These are phyloP conservation scores for Backusella morwellensis DNA, from an alignment of 192 early-diverging fungal species.

Conservation along the genomic window DNA sequence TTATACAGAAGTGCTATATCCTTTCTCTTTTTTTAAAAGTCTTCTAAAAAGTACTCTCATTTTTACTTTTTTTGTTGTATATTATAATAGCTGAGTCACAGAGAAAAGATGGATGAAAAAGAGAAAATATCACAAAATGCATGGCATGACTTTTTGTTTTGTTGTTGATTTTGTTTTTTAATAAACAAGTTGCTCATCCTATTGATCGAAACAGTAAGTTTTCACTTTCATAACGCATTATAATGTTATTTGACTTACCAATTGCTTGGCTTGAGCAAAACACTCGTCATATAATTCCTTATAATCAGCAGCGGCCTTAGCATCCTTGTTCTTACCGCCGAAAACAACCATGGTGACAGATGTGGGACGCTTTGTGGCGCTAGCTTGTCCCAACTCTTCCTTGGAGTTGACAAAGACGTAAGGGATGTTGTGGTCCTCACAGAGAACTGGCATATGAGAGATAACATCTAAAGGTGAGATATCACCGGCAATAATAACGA, in stretches of 20 bases:
- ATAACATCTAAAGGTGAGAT: slow-evolving; percentile 97
- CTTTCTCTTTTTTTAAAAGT: background rate
- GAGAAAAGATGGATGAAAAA: background rate
- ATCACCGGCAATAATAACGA: slow-evolving; percentile 95
- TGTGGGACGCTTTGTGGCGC: slow-evolving; percentile 94
- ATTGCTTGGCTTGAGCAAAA: slow-evolving; percentile 70
- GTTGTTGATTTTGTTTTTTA: slow-evolving; percentile 9
- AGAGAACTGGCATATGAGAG: slow-evolving; percentile 95
- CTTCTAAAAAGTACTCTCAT: background rate
- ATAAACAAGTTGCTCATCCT: slow-evolving; percentile 34
- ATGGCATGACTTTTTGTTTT: background rate
- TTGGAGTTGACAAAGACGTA: slow-evolving; percentile 96
- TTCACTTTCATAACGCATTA: background rate
- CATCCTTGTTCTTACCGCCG: slow-evolving; percentile 70
- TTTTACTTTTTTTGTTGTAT: background rate
- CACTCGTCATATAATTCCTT: slow-evolving; percentile 87
- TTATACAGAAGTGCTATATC: background rate
- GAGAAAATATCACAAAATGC: slow-evolving; percentile 4
- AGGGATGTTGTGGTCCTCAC: slow-evolving; percentile 94
- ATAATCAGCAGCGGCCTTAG: slow-evolving; percentile 75
- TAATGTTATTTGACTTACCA: slow-evolving; percentile 44
- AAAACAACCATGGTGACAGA: slow-evolving; percentile 87
- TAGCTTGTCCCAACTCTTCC: slow-evolving; percentile 91
- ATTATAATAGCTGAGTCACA: background rate
- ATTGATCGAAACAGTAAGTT: background rate